A percentile compares a stretch with the other conserved stretches of the same genome.
phyloP scores from a whole-genome alignment of 2,329 filamentous ascomycete genomes.

The Hymenoscyphus repandus region DNA sequence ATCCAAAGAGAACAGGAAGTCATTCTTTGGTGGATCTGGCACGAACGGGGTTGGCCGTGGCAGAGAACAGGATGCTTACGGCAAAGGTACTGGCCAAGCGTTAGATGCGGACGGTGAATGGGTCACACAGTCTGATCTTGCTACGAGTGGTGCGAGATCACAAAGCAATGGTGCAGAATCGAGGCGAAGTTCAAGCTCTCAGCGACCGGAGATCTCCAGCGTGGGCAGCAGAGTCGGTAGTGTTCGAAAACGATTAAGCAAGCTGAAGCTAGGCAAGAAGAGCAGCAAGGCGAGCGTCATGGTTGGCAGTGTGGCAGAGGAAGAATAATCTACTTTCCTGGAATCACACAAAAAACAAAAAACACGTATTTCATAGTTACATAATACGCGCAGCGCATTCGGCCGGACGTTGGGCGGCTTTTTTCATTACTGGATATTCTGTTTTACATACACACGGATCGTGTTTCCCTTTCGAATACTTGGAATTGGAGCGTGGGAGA shows the following conservation, averaged over 20 bases:
- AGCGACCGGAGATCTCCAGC: conserved; percentile 17
- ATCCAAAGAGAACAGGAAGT: conserved; percentile 19
- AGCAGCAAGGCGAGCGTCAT: conserved; percentile 30
- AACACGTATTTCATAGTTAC: not conserved
- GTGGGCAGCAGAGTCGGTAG: conserved; percentile 28
- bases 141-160: not conserved
- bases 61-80: not conserved
- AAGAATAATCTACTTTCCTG: conserved; percentile 11
- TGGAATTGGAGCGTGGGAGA: not conserved
- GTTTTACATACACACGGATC: not conserved
- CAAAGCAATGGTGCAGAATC: not conserved
- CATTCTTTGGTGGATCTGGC: conserved; percentile 16
- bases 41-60: conserved; percentile 1
- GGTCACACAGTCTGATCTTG: conserved; percentile 35
- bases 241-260: conserved; percentile 30
- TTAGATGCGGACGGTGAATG: conserved; percentile 15
- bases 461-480: not conserved
- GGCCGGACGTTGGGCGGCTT: not conserved
- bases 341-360: not conserved
- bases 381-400: not conserved
- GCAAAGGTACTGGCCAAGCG: not conserved
- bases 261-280: conserved; percentile 32
- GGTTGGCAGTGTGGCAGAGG: conserved; percentile 25
- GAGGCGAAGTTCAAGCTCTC: conserved; percentile 19
- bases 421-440: not conserved